Base-by-base conservation (phyloP, 306 rosid genomes). In the Glycine latifolia region DNA sequence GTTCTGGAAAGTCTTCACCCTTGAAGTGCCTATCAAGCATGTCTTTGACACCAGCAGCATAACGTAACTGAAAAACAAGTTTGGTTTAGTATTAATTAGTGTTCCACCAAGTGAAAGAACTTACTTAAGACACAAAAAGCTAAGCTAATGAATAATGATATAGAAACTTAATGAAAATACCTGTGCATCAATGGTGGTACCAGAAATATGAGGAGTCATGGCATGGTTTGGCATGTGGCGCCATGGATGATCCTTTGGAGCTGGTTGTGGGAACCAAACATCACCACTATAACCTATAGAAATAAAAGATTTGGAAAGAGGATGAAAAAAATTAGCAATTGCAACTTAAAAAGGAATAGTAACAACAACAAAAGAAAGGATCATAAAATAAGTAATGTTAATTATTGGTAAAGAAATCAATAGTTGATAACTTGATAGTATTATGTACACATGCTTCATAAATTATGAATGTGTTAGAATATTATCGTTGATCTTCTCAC, bases 241-340 rank as follows among this genome's bases (percentile, higher is more conserved):
- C 99, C 99, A 95, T 73, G 99, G 99, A 74, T 95, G 99, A 84
- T 95, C 99, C 86, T 95, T 93, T 8, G 99, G 99, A 76, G 99
- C 97, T 58, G 99, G 99, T 79, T 95, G 99, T 31, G 96, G 97
- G 63, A 72, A 37, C 99, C 99, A 93, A 73, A 95, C 99, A 86
- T 95, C 99, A 6, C 99, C 99, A 71, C 99, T 80, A 78, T 95
- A 95, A 60, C 99, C 99, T 95, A 81, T 46, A 81, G 13, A 78
- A 77, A 62, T 31, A 53, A 33, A 79, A 67, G 16, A 10, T 35
- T 69, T 48, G 31, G 60, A 74, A 59, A 33, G 59, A 17, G 12
- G 47, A 8, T 41, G 49, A 16, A 35, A 39, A 39, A 63, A 49
- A 33, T 60, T 69, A 68, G 39, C 58, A 58, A 58, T 3, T 63